Evolutionary conservation across 139 green algal genomes (phyloP).

Genomic region (Chlorella sp.): DNA sequence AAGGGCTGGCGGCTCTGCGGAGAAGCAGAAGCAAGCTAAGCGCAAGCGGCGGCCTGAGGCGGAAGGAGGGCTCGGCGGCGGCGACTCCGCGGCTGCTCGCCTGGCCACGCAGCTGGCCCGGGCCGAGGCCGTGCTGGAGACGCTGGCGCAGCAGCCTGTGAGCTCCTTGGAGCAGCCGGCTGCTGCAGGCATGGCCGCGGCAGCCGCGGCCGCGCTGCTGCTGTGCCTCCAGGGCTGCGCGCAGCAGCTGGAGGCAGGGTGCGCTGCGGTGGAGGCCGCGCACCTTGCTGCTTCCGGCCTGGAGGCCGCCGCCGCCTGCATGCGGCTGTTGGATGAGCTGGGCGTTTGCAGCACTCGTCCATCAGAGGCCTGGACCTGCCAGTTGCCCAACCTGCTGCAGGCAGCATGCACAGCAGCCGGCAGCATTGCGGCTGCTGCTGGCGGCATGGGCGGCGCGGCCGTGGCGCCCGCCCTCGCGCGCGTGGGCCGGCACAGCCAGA

Average conservation of each 20-base stretch:
- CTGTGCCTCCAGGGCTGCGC: conserved; percentile 6
- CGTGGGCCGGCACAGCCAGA: neutral
- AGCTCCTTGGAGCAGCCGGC: neutral
- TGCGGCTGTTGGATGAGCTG: neutral
- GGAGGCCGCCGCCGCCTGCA: neutral
- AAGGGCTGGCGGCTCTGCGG: neutral
- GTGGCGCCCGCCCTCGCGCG: neutral
- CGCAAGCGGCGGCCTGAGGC: neutral
- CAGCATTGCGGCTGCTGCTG: too few species aligned
- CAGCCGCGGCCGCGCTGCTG: neutral
- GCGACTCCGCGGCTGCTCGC: too few species aligned
- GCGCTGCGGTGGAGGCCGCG: neutral
- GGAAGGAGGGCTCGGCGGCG: too few species aligned
- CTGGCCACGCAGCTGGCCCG: too few species aligned
- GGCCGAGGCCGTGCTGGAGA: neutral
- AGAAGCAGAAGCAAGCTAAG: neutral
- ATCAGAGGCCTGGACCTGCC: neutral
- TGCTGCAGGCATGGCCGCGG: conserved; percentile 2
- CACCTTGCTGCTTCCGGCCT: neutral
- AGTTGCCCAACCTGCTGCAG: neutral
- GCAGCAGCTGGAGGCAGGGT: neutral
- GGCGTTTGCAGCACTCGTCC: neutral
- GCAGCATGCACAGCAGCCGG: neutral
- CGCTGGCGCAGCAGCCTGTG: conserved; percentile 16
- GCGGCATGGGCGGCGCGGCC: neutral